Evolutionary conservation across 208 protist genomes (phyloP).

Genomic region (Giardia duodenalis): DNA sequence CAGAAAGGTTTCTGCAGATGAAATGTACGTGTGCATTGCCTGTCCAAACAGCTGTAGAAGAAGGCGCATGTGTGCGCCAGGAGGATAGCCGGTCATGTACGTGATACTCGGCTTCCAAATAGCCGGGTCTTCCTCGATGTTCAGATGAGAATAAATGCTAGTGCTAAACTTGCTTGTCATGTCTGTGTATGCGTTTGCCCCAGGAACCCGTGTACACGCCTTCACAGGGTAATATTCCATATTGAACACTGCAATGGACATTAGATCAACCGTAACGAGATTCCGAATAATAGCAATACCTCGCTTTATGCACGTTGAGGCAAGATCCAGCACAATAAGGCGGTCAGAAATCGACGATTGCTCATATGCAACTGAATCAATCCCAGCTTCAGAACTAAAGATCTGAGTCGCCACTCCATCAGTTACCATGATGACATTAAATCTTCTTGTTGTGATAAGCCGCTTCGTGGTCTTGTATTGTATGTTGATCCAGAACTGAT

Average conservation of each 20-base stretch:
- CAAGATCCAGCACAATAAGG: background rate
- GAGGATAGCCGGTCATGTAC: background rate
- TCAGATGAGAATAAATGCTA: background rate
- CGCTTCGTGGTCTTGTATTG: background rate
- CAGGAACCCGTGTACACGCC: background rate
- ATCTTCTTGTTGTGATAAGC: background rate
- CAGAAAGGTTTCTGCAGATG: background rate
- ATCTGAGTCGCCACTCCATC: background rate
- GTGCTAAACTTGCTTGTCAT: background rate
- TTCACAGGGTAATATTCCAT: background rate
- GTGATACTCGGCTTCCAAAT: background rate
- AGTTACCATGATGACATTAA: background rate
- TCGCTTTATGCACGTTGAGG: background rate
- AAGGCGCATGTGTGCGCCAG: background rate
- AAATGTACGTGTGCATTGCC: background rate
- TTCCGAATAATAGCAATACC: background rate
- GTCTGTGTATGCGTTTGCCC: background rate
- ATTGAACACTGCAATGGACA: background rate
- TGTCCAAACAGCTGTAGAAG: background rate
- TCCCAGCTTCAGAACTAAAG: background rate
- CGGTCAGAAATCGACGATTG: background rate
- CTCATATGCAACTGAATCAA: background rate
- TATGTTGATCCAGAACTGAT: background rate
- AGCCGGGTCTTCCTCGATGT: background rate
- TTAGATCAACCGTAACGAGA: background rate